Base-by-base conservation (phyloP, 768 basidiomycete species). In the Boletus insuetus region DNA sequence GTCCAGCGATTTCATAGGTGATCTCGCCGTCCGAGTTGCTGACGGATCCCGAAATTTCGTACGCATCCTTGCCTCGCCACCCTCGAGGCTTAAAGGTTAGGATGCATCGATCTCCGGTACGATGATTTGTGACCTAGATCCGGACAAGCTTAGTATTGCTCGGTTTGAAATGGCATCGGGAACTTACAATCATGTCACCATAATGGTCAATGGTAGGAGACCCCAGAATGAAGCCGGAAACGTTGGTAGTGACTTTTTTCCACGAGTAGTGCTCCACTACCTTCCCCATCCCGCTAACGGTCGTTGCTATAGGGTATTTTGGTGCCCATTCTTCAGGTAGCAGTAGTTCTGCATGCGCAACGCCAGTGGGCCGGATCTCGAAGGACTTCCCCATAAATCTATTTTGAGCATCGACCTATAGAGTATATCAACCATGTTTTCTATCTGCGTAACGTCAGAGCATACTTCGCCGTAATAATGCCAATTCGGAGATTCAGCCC, bases 331-430 rank as follows among this genome's bases (percentile, higher is more conserved):
- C 83, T 46, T 79, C 77, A 0, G 93, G 89, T 4, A 98, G 70
- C 17, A 89, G 73, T 10, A 98, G 76, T 43, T 96, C 89, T 6
- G 82, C 87, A 62, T 98, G 95, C 0, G 94, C 95, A 11, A 93
- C 79, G n/a, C 95, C 95, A 3, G 94, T 98, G 2, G 95, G 95
- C 24, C 92, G 76, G 62, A 98, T 97, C 76, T 98, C 95, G 66
- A 98, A 98, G 0, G 89, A 91, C 70, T 94, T 93, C 40, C 95
- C 95, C 81, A 94, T 87, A 71, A 98, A 97, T 73, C 87, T 96
- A 69, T 94, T 95, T 71, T 97, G 94, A 3, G 95, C 95, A 65
- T 97, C 95, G 50, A 98, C 95, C 85, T 94, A 52, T 2, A 40
- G 5, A 41, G 3, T 54, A 16, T n/a, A 61, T 55, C 14, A 58